Percentiles rank a stretch among this genome's conserved stretches.
These are phyloP conservation scores for Citrus australasica DNA, from an alignment of 345 rosid species.

Conservation along the genomic window DNA sequence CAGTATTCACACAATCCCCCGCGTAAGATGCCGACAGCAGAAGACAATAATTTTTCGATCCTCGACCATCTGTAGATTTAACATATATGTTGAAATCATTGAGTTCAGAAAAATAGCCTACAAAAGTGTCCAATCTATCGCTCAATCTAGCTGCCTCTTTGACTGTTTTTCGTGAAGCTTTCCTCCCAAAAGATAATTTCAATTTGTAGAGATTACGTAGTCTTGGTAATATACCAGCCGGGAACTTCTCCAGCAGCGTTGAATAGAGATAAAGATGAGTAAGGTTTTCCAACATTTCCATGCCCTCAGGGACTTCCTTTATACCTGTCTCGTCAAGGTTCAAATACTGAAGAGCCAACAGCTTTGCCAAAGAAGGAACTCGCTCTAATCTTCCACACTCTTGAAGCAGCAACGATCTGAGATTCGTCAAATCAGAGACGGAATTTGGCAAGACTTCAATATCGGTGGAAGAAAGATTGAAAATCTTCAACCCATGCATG, in stretches of 20 bases:
- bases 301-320: too few species aligned
- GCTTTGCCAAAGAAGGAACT: too few species aligned
- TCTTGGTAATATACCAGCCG: background rate
- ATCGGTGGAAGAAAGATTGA: rapidly evolving
- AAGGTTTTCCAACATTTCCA: background rate
- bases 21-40: rapidly evolving
- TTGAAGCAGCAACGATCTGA: too few species aligned
- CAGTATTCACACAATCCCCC: rapidly evolving
- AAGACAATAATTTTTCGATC: background rate
- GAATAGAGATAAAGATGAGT: too few species aligned
- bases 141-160: background rate
- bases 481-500: too few species aligned
- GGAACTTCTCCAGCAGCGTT: rapidly evolving
- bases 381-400: rapidly evolving
- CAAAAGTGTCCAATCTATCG: background rate
- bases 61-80: background rate
- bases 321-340: rapidly evolving
- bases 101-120: background rate
- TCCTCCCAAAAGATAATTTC: background rate
- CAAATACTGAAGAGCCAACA: too few species aligned
- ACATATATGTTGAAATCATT: background rate
- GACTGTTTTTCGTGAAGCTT: background rate
- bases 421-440: too few species aligned
- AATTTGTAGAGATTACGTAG: background rate
- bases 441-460: too few species aligned